Conservation (phyloP, 2,329 filamentous ascomycete species). For the Penicillium polonicum region DNA sequence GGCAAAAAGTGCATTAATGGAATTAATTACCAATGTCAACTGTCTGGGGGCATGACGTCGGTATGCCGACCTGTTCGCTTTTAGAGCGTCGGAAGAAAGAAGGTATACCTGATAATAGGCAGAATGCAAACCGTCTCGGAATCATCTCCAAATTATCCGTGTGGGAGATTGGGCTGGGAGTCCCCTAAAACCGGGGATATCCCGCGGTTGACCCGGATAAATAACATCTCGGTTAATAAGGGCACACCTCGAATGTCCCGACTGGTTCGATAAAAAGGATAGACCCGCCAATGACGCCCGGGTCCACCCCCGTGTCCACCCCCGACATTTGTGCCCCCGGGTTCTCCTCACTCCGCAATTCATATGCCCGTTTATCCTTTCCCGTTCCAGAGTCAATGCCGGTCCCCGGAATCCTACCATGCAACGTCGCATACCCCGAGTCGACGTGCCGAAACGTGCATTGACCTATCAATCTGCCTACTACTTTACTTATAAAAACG, state of each 20-base stretch:
- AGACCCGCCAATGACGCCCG: conserved; percentile 19
- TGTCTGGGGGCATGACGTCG: conserved; percentile 16
- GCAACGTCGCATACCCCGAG: neutral
- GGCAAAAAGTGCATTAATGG: no score
- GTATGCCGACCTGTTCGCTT: conserved; percentile 19
- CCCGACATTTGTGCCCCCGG: conserved; percentile 17
- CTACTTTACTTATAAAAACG: conserved; percentile 18
- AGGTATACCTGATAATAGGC: neutral
- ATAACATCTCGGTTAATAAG: conserved; percentile 20
- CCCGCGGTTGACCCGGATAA: neutral
- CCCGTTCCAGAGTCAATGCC: conserved; percentile 6
- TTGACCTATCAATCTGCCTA: conserved; percentile 2
- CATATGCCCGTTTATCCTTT: conserved; percentile 15
- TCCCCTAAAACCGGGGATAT: neutral
- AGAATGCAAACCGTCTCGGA: neutral
- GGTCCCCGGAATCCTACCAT: conserved; percentile 12
- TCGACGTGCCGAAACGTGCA: conserved; percentile 11
- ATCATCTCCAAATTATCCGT: neutral
- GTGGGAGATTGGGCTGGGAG: neutral
- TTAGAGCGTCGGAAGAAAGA: neutral
- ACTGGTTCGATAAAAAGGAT: conserved; percentile 4
- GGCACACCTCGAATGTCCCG: conserved; percentile 8
- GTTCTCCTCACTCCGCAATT: conserved; percentile 21
- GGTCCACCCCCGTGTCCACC: neutral
- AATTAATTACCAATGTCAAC: no score